Percentiles rank a stretch among this genome's conserved stretches.
Conservation (phyloP, 495 filamentous ascomycete species). For the Hyphodiscus hymeniophilus region DNA sequence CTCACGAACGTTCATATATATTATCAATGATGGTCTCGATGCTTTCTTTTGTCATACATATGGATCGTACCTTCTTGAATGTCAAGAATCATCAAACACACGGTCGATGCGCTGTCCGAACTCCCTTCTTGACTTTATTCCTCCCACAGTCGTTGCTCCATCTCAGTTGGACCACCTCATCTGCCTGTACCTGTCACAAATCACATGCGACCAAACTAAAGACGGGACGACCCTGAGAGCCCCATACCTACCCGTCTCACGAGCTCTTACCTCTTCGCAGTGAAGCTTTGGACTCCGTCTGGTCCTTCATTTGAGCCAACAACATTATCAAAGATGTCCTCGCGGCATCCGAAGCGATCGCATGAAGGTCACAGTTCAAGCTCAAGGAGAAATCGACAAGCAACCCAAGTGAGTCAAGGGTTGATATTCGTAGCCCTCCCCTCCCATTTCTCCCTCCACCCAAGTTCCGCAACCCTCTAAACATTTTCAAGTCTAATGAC, state of each 20-base stretch:
- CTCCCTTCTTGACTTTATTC: neutral
- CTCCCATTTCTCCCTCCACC: neutral
- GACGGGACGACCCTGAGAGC: too few relatives aligned
- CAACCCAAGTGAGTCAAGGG: slow-evolving; percentile 19
- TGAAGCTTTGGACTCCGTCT: neutral
- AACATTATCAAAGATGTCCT: slow-evolving; percentile 11
- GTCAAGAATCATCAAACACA: too few relatives aligned
- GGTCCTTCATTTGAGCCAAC: neutral
- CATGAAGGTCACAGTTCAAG: slow-evolving; percentile 12
- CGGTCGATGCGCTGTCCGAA: too few relatives aligned
- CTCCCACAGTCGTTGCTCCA: neutral
- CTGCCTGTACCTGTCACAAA: neutral
- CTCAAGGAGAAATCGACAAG: slow-evolving; percentile 7
- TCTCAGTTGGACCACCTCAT: too few relatives aligned
- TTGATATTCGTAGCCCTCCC: slow-evolving; percentile 19
- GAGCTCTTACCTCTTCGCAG: too few relatives aligned
- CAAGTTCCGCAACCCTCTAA: neutral
- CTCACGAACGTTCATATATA: too few relatives aligned
- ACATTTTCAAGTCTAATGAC: neutral
- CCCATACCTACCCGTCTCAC: too few relatives aligned
- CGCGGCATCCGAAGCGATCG: slow-evolving; percentile 4
- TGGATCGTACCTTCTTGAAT: too few relatives aligned
- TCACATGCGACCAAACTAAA: too few relatives aligned
- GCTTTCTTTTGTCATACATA: too few relatives aligned
- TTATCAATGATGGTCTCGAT: too few relatives aligned